These are phyloP conservation scores for Acanthamoeba triangularis DNA, from an alignment of 208 protist species.

Conservation along the genomic window DNA sequence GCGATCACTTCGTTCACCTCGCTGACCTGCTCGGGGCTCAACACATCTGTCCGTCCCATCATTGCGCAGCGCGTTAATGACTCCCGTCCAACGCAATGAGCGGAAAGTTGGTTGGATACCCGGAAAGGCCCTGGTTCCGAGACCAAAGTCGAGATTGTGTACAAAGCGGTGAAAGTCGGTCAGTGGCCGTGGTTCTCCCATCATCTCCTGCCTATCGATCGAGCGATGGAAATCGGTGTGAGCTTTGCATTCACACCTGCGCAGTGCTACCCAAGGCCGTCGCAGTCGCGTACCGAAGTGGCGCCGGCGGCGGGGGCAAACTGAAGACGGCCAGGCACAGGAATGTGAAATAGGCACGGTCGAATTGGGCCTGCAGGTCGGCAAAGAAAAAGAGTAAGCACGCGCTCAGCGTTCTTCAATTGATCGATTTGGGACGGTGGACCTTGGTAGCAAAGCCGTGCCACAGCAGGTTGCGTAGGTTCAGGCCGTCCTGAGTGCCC, in stretches of 20 bases:
- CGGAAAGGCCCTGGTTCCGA: constrained; percentile 13
- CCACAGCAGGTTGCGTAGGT: constrained; percentile 61
- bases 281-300: background rate
- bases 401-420: no score
- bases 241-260: background rate
- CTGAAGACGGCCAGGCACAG: constrained; percentile 53
- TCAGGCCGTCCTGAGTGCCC: constrained; percentile 38
- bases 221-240: background rate
- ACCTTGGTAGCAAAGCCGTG: constrained; percentile 71
- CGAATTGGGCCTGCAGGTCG: constrained; percentile 6
- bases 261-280: background rate
- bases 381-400: background rate
- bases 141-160: constrained; percentile 57
- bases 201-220: background rate
- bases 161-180: constrained; percentile 39
- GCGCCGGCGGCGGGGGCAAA: background rate
- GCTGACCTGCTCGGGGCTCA: background rate
- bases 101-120: background rate
- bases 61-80: no score
- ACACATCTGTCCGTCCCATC: background rate
- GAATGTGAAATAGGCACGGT: constrained; percentile 64
- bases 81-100: no score
- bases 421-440: background rate
- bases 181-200: background rate
- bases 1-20: constrained; percentile 8